Evolutionary conservation across 306 rosid genomes (phyloP), one percentile per base, ranked within the genome.

Genomic region (Fragaria nilgerrensis): DNA sequence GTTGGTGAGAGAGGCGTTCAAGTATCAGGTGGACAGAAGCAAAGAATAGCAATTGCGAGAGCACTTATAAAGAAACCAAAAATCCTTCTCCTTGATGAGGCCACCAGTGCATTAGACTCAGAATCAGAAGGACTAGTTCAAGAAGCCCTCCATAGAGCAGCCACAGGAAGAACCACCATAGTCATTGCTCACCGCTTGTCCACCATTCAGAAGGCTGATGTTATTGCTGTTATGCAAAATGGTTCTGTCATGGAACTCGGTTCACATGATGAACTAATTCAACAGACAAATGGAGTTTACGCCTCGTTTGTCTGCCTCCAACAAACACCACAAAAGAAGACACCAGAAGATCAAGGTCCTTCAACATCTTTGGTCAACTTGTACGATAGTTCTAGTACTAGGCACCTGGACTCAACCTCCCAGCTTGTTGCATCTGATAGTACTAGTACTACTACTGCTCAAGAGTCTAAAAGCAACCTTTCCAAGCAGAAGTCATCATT

Each of bases 1-100:
- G 93, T 91, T 2, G 93, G 92, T 0, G 93, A 87, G 75, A 82
- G 87, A 16, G 93, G 92, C 3, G 39, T 80, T 44, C 90, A 89
- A 75, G 61, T 91, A 68, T 89, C 96, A 3, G 94, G 93, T 1
- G 94, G 96, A 29, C 90, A 90, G 14, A 90, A 88, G 52, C 94
- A 90, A 27, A 87, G 94, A 49, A 85, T 90, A 8, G 92, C 92
- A 36, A 89, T 91, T 5, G 93, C 96, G 0, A 71, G 92, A 58
- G 92, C 96, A 25, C 76, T 91, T 15, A 70, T 87, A 3, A 86
- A 83, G 75, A 80, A 85, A 4, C 90, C 96, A 0, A 77, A 70
- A 70, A 73, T 91, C 15, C 85, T 91, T 3, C 80, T 91, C 7
- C 75, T 91, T 0, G 93, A 91, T 15, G 93, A 89, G 80, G 96